Evolutionary conservation across 768 basidiomycete genomes (phyloP).

Genomic region (Roridomyces roridus): DNA sequence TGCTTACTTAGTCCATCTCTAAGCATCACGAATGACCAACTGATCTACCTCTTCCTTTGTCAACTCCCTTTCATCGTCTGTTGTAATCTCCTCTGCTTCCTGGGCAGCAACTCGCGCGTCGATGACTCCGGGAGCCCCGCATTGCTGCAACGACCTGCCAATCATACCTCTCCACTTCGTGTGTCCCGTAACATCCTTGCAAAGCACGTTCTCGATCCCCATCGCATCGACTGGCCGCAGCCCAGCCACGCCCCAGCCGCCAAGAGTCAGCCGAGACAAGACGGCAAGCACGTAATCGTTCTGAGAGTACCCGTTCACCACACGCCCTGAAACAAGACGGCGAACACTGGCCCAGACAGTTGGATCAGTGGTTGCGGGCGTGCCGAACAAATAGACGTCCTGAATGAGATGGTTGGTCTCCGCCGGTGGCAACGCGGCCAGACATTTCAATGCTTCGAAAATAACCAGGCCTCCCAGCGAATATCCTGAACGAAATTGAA

Average conservation of each 20-base stretch:
- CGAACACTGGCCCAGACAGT: conserved; percentile 52
- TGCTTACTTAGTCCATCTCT: too few species aligned
- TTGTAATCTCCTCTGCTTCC: conserved; percentile 38
- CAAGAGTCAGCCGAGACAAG: conserved; percentile 51
- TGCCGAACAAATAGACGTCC: conserved; percentile 62
- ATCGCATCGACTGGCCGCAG: conserved; percentile 51
- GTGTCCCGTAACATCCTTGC: conserved; percentile 55
- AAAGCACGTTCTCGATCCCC: conserved; percentile 60
- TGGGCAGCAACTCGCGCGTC: conserved; percentile 37
- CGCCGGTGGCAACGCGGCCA: conserved; percentile 49
- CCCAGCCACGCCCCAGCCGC: conserved; percentile 59
- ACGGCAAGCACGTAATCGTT: conserved; percentile 63
- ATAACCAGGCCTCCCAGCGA: conserved; percentile 46
- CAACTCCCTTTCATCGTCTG: conserved; percentile 16
- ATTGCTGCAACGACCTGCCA: conserved; percentile 48
- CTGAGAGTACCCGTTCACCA: conserved; percentile 60
- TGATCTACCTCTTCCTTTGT: conserved; percentile 26
- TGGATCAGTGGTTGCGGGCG: conserved; percentile 49
- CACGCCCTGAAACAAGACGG: conserved; percentile 54
- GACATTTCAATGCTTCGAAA: conserved; percentile 57
- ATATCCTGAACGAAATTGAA: not conserved
- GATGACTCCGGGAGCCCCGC: conserved; percentile 46
- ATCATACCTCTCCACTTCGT: conserved; percentile 56
- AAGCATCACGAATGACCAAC: conserved; percentile 2
- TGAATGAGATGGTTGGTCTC: conserved; percentile 55